phyloP scores from a whole-genome alignment of 345 rosid genomes.

The Salix udensis region DNA sequence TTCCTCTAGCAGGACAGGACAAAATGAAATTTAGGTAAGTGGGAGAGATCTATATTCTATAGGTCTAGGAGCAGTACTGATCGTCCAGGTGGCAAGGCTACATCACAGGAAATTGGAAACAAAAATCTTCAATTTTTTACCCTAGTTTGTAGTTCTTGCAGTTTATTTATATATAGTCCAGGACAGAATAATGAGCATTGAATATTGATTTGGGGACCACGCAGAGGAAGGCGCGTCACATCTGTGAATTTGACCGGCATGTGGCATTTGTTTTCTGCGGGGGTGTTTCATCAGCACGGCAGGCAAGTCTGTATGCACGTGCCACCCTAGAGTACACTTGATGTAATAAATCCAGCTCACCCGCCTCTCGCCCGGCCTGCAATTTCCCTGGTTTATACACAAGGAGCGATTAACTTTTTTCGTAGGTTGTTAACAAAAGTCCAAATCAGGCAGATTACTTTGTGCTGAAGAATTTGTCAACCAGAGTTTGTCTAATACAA shows the following conservation, averaged over 20 bases:
- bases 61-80: background rate
- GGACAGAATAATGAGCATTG: background rate
- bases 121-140: no score
- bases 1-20: background rate
- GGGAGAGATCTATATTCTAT: no score
- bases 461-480: background rate
- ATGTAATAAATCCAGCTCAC: background rate
- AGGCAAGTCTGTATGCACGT: background rate
- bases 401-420: background rate
- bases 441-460: background rate
- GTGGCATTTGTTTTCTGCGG: background rate
- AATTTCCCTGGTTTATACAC: background rate
- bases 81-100: no score
- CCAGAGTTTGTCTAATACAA: background rate
- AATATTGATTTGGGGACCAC: background rate
- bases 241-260: slow-evolving; percentile 4
- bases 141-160: no score
- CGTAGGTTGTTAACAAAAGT: background rate
- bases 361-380: background rate
- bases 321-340: background rate
- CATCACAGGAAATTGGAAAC: no score
- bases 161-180: no score
- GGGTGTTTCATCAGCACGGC: background rate
- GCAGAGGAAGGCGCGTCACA: background rate
- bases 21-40: background rate